Evolutionary conservation across 345 rosid genomes (phyloP), one percentile per base, ranked within the genome.

Genomic region (Euclidium syriacum): DNA sequence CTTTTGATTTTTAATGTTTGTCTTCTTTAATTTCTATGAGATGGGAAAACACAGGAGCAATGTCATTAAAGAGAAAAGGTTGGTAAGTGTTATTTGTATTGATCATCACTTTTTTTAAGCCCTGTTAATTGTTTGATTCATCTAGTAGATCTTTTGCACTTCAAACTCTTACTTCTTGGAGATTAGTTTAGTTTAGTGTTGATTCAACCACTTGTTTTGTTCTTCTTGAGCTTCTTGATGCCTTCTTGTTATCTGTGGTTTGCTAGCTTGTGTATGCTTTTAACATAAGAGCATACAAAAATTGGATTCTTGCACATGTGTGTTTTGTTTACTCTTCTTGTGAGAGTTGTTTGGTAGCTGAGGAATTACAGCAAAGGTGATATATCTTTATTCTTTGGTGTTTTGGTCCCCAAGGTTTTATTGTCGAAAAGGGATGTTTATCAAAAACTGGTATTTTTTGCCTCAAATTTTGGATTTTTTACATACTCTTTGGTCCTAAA

Each of bases 341-440:
- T 44, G 20, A 63, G 49, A 9, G 3, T 38, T 63, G 58, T 63
- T 25, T 49, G 58, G 15, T 62, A 11, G 49, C 33, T 33, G 53
- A 44, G 20, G 30, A 46, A 24, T 46, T 46, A 43, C 11, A 35
- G 2, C 19, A 62, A 36, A 17, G 7, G 34, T 22, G 4, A 43
- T 32, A n/a, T n/a, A n/a, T n/a, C n/a, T n/a, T n/a, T n/a, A n/a
- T 11, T 24, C 18, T 30, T 10, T 12, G 34, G 19, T 15, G 10
- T 53, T 65, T 46, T 66, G 57, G 64, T 67, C 50, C 50, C 64
- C 50, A 49, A 16, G 10, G 10, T 34, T 53, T 6, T n/a, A 36
- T 55, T 17, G 20, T 7, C 46, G 25, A 61, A 34, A 4, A 38
- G 18, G 39, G 12, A n/a, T 40, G 32, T 24, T 47, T 17, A 16